Conservation (phyloP, 1,284 basidiomycete genomes). For the Lignosus rhinocerotis region DNA sequence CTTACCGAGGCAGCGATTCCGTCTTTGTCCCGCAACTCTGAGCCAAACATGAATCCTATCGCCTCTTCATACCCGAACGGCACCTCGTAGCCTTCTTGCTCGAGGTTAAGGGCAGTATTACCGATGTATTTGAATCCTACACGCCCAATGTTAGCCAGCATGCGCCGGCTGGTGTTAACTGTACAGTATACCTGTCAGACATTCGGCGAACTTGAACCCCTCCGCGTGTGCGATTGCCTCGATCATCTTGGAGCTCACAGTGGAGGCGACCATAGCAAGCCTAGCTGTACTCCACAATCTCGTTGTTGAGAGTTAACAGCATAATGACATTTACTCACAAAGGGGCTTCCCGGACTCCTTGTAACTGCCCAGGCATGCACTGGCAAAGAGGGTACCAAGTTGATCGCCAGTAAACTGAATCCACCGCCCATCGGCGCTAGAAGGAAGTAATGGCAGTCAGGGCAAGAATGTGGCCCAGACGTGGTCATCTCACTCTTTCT, state of each 20-base stretch:
- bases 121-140: conserved; percentile 85
- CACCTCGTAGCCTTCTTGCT: conserved; percentile 66
- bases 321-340: conserved; percentile 31
- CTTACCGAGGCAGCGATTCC: conserved; percentile 75
- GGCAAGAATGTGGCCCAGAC: not conserved
- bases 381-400: conserved; percentile 75
- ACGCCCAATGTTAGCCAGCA: not conserved
- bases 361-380: conserved; percentile 58
- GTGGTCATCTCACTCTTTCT: conserved; percentile 49
- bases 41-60: conserved; percentile 84
- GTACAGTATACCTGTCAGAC: conserved; percentile 65
- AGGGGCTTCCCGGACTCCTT: conserved; percentile 60
- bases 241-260: conserved; percentile 87
- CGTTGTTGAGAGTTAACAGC: not conserved
- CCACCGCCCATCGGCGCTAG: conserved; percentile 60
- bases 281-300: conserved; percentile 41
- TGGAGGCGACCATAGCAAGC: conserved; percentile 82
- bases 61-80: conserved; percentile 88
- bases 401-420: conserved; percentile 82
- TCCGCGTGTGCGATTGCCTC: conserved; percentile 71
- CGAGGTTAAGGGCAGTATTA: conserved; percentile 71
- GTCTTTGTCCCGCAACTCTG: conserved; percentile 80
- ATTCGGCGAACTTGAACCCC: conserved; percentile 82
- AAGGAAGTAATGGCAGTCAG: not conserved
- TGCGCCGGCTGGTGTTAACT: not conserved